phyloP scores from a whole-genome alignment of 2,329 filamentous ascomycete genomes.

The Fusarium papillatum region DNA sequence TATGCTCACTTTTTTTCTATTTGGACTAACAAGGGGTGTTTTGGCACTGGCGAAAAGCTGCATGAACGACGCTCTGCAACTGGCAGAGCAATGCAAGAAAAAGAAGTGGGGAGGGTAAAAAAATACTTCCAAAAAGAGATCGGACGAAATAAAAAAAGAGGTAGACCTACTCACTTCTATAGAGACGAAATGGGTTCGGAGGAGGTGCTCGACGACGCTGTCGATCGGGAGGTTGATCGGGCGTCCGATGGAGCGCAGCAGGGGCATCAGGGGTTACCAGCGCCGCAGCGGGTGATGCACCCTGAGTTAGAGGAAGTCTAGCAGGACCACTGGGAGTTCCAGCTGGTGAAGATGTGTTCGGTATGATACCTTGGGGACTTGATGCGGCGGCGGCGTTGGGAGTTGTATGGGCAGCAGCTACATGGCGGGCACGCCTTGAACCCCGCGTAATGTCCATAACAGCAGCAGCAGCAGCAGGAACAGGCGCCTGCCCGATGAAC shows the following conservation, averaged over 20 bases:
- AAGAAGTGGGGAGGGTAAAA: not conserved
- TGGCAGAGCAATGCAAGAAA: not conserved
- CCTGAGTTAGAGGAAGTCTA: conserved; percentile 26
- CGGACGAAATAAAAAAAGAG: not conserved
- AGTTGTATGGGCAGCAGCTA: conserved; percentile 33
- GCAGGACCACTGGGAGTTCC: conserved; percentile 27
- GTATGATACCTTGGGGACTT: conserved; percentile 22
- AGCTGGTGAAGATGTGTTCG: conserved; percentile 35
- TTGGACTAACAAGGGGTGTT: conserved; percentile 18
- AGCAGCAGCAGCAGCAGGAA: not conserved
- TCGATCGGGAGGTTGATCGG: conserved; percentile 43
- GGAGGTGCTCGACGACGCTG: conserved; percentile 44
- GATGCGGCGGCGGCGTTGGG: conserved; percentile 25
- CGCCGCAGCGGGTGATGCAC: conserved; percentile 33
- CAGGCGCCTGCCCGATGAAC: not conserved
- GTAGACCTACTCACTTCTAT: conserved; percentile 49
- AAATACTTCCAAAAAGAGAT: not conserved
- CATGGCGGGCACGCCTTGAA: conserved; percentile 35
- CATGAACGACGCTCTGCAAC: conserved; percentile 14
- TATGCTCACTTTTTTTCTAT: not conserved
- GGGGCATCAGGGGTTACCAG: conserved; percentile 42
- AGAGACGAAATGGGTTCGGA: conserved; percentile 53
- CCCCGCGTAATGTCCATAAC: conserved; percentile 37
- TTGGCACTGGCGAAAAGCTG: conserved; percentile 14
- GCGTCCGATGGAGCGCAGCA: conserved; percentile 41